These are phyloP conservation scores for Solanum lignicaule DNA, from an alignment of 257 asterid genomes.

Conservation along the genomic window DNA sequence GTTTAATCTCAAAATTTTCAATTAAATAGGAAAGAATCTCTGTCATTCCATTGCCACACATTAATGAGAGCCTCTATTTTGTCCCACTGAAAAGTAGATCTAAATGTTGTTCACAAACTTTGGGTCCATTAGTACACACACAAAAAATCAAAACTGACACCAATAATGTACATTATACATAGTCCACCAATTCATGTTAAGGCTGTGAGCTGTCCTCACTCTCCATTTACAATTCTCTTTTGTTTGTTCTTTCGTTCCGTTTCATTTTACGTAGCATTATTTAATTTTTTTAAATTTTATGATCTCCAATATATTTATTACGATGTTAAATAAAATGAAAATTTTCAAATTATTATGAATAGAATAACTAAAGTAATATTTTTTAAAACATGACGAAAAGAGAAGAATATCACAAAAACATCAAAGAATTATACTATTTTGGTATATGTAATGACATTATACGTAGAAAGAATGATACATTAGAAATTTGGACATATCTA, in stretches of 20 bases:
- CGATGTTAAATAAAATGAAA: accelerated
- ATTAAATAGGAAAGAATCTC: too few species aligned
- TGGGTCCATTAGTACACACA: neutral
- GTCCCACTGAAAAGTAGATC: neutral
- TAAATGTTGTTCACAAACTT: neutral
- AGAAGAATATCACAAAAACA: neutral
- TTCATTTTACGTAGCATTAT: neutral
- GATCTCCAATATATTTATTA: neutral
- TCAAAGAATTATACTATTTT: neutral
- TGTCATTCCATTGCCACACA: neutral
- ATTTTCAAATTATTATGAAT: neutral
- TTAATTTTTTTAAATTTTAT: neutral
- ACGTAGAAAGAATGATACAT: neutral
- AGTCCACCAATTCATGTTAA: neutral
- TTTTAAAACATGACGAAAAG: neutral
- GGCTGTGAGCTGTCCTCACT: neutral
- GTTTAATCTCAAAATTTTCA: too few species aligned
- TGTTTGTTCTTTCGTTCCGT: neutral
- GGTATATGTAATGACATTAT: neutral
- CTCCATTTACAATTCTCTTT: neutral
- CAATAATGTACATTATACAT: neutral
- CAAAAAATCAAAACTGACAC: neutral
- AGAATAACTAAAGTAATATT: neutral
- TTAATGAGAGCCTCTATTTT: neutral
- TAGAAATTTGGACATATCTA: too few species aligned